Evolutionary conservation across 2,329 filamentous ascomycete species (phyloP).

Genomic region (Scorias spongiosa): DNA sequence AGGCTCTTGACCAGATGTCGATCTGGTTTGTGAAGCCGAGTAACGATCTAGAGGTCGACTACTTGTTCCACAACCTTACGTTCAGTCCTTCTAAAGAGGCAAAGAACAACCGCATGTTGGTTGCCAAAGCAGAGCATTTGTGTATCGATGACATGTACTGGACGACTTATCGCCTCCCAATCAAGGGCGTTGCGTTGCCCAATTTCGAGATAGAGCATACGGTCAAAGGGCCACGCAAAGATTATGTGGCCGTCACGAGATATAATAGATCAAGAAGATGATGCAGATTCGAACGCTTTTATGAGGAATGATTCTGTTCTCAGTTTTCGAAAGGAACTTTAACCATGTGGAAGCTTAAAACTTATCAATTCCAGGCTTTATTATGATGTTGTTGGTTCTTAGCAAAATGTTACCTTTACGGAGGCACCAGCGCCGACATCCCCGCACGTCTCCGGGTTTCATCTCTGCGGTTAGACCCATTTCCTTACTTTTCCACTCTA

Average conservation of each 20-base stretch:
- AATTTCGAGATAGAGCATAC: slow-evolving; percentile 48
- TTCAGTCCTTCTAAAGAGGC: slow-evolving; percentile 33
- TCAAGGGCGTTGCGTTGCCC: slow-evolving; percentile 40
- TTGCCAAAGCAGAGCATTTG: slow-evolving; percentile 50
- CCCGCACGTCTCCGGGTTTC: neutral
- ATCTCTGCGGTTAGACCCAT: no score
- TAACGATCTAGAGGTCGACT: slow-evolving; percentile 47
- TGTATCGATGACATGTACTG: slow-evolving; percentile 58
- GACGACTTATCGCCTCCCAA: slow-evolving; percentile 50
- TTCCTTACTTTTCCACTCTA: neutral
- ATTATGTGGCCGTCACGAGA: slow-evolving; percentile 39
- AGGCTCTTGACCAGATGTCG: slow-evolving; percentile 43
- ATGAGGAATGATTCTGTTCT: no score
- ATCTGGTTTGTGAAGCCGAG: slow-evolving; percentile 58
- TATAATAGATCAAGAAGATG: slow-evolving; percentile 13
- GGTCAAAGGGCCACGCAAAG: slow-evolving; percentile 58
- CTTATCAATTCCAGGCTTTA: no score
- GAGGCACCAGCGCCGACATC: neutral
- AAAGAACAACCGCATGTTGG: slow-evolving; percentile 35
- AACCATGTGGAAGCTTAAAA: no score
- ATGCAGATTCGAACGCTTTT: no score
- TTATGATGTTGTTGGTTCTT: no score
- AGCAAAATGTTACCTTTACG: no score
- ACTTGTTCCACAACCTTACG: slow-evolving; percentile 56
- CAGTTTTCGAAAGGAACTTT: no score